phyloP scores from a whole-genome alignment of 129 eudicot genomes.

The Helichrysum umbraculigerum region DNA sequence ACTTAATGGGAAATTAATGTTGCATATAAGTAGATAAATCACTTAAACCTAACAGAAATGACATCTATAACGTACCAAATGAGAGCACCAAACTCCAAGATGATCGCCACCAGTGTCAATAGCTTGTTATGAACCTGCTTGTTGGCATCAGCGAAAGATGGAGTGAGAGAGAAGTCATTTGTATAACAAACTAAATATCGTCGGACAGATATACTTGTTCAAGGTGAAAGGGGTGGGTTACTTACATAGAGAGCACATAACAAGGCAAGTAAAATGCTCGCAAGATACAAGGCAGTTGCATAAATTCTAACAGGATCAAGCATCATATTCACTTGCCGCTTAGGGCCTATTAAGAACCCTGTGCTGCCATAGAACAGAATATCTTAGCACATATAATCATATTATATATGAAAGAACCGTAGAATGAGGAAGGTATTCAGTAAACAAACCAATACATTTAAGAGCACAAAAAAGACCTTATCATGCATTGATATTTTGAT shows the following conservation, averaged over 20 bases:
- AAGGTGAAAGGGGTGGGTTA: conserved; percentile 5
- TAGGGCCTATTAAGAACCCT: conserved; percentile 95
- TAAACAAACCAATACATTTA: neutral
- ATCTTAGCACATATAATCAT: conserved; percentile 40
- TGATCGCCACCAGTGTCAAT: conserved; percentile 78
- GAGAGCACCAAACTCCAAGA: conserved; percentile 92
- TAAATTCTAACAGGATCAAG: conserved; percentile 95
- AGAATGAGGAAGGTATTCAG: conserved; percentile 2
- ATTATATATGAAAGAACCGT: conserved; percentile 8
- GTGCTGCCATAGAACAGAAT: conserved; percentile 80
- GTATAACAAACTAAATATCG: neutral
- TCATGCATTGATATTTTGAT: conserved; percentile 6
- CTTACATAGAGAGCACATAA: conserved; percentile 96
- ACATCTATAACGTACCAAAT: conserved; percentile 58
- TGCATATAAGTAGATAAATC: neutral
- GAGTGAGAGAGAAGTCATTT: conserved; percentile 13
- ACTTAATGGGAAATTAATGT: neutral
- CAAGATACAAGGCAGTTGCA: conserved; percentile 92
- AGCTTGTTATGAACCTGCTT: conserved; percentile 88
- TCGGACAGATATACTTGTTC: neutral
- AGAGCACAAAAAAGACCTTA: neutral
- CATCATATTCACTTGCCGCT: conserved; percentile 95
- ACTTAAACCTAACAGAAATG: neutral
- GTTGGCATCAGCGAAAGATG: conserved; percentile 12
- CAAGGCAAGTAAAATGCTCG: conserved; percentile 82